Percentiles rank a stretch among this genome's conserved stretches.
These are phyloP conservation scores for Nothophoma quercina DNA, from an alignment of 2,329 filamentous ascomycete species.

Conservation along the genomic window DNA sequence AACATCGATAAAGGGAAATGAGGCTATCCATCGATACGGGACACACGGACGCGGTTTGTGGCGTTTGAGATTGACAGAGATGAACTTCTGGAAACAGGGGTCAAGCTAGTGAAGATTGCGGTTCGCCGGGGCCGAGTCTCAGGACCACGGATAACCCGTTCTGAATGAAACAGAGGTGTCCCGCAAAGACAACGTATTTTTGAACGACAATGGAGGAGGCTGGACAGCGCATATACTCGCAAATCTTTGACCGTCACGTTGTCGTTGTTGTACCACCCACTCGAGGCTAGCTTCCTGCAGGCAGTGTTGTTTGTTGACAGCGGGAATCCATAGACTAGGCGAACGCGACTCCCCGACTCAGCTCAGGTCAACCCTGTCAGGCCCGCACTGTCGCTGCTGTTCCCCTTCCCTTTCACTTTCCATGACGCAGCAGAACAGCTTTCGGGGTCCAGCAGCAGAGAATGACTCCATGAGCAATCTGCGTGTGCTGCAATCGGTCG, in stretches of 20 bases:
- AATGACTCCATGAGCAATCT: constrained; percentile 38
- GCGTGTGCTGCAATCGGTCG: constrained; percentile 27
- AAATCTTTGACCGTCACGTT: constrained; percentile 9
- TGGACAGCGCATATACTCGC: constrained; percentile 10
- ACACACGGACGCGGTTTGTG: constrained; percentile 18
- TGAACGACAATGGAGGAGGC: constrained; percentile 7
- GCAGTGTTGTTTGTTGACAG: constrained; percentile 22
- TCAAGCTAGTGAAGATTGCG: constrained; percentile 22
- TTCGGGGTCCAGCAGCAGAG: constrained; percentile 24
- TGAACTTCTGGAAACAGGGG: constrained; percentile 22
- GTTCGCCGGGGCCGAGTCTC: constrained; percentile 18
- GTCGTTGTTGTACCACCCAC: constrained; percentile 12
- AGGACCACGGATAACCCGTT: constrained; percentile 11
- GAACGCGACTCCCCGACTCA: constrained; percentile 20
- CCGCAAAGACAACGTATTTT: constrained; percentile 1
- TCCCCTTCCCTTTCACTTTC: constrained; percentile 12
- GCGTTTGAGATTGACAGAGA: constrained; percentile 18
- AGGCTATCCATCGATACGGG: constrained; percentile 7
- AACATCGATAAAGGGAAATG: constrained; percentile 8
- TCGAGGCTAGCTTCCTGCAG: constrained; percentile 16
- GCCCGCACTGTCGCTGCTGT: constrained; percentile 24
- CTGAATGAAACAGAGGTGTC: constrained; percentile 19
- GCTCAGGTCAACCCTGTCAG: constrained; percentile 6
- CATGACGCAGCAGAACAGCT: constrained; percentile 30
- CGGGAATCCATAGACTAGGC: constrained; percentile 5